Evolutionary conservation across 2,329 filamentous ascomycete genomes (phyloP).

Genomic region (Drechmeria coniospora): DNA sequence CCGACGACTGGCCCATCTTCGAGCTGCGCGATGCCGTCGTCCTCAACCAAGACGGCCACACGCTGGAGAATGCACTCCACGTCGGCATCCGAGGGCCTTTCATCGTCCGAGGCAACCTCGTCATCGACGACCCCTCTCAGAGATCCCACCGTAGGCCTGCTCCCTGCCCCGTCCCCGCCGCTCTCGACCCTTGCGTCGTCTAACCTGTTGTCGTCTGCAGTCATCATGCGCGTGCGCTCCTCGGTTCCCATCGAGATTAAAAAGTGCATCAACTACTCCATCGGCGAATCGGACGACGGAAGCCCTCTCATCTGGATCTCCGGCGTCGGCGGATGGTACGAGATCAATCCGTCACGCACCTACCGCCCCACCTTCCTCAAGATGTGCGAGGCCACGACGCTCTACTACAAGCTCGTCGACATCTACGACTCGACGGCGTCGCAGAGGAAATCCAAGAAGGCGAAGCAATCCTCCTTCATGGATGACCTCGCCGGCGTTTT

Average conservation of each 20-base stretch:
- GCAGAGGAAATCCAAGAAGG: conserved; percentile 14
- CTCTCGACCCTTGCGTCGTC: not conserved
- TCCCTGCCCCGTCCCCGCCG: conserved; percentile 12
- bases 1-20: conserved; percentile 45
- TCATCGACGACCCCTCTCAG: conserved; percentile 29
- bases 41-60: conserved; percentile 34
- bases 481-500: conserved; percentile 16
- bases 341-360: conserved; percentile 40
- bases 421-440: conserved; percentile 28
- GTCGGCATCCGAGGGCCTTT: conserved; percentile 46
- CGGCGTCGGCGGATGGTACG: conserved; percentile 48
- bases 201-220: conserved; percentile 7
- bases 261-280: conserved; percentile 33
- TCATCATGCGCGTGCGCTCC: conserved; percentile 15
- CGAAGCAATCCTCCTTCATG: conserved; percentile 14
- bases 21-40: conserved; percentile 45
- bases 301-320: conserved; percentile 48
- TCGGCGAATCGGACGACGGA: conserved; percentile 33
- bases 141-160: conserved; percentile 20
- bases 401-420: conserved; percentile 48
- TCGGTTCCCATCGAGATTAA: conserved; percentile 35
- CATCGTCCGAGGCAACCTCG: conserved; percentile 42
- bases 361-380: conserved; percentile 42
- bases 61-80: conserved; percentile 44
- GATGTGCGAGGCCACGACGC: conserved; percentile 46